Evolutionary conservation across 2,329 filamentous ascomycete genomes (phyloP), one percentile per base, ranked within the genome.

Genomic region (Nemania bipapillata): DNA sequence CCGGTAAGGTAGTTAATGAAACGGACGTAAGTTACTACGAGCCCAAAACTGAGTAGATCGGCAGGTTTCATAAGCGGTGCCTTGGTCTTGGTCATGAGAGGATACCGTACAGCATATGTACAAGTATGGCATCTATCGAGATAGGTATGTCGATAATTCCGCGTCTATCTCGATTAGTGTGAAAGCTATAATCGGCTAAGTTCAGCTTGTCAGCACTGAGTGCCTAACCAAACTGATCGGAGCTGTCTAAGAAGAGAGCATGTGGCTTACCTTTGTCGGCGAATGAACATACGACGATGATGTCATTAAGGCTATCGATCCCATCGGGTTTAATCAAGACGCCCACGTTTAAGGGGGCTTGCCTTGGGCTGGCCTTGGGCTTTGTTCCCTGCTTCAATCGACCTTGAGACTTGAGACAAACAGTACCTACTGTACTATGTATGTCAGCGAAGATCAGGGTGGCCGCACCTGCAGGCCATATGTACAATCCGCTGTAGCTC

Each of bases 311-410:
- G 32, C 47, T 47, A 55, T n/a, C 45, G 52, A 55, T 65, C 45
- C 58, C 30, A 42, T 49, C 52, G 30, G 20, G 40, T 58, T 54
- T 61, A 56, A 28, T 52, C 30, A 35, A 55, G 61, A 65, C 61
- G 60, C 65, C 66, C 66, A 65, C 62, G 57, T 68, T 68, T 49
- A 53, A 65, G 28, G 53, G 45, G 32, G n/a, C n/a, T n/a, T n/a
- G n/a, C n/a, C n/a, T 32, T 32, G 9, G 9, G 30, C n/a, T 4
- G 30, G 30, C n/a, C 47, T 37, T 57, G 28, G 53, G 20, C 35
- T 58, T 28, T 24, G 26, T 65, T 65, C 35, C 55, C 62, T 56
- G 62, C 61, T 47, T 58, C 24, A 42, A n/a, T 60, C 12, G 56
- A 59, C 22, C 28, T 54, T 50, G 49, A 47, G 17, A 54, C 37